Percentiles rank a stretch among this genome's conserved stretches.
Conservation (phyloP, 2,329 filamentous ascomycete species). For the Zymoseptoria passerinii region DNA sequence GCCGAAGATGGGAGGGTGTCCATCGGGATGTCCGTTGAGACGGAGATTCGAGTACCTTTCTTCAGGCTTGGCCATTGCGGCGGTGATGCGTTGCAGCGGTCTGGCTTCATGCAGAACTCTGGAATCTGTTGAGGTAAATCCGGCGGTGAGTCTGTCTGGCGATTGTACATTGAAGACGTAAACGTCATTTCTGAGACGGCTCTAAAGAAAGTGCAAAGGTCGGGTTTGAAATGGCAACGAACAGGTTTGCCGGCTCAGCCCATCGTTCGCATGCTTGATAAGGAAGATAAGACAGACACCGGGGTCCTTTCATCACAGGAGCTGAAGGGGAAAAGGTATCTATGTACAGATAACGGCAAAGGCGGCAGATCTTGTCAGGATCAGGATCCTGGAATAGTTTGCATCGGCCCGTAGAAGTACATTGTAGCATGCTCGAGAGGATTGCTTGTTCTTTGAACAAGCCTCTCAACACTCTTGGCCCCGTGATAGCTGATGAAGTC, state of each 20-base stretch:
- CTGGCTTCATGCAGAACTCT: constrained; percentile 17
- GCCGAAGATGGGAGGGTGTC: background rate
- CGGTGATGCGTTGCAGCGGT: background rate
- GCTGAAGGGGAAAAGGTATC: background rate
- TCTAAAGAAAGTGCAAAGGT: too few relatives aligned
- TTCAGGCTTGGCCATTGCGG: constrained; percentile 7
- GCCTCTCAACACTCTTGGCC: too few relatives aligned
- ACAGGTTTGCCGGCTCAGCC: too few relatives aligned
- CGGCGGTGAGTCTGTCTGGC: background rate
- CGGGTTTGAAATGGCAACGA: too few relatives aligned
- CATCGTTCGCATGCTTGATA: background rate
- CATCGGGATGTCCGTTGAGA: background rate
- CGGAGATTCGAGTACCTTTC: background rate
- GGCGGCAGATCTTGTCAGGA: background rate
- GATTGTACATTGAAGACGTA: too few relatives aligned
- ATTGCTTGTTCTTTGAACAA: too few relatives aligned
- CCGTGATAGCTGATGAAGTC: too few relatives aligned
- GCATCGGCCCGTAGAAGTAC: too few relatives aligned
- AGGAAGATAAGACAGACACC: background rate
- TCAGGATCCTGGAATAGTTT: background rate
- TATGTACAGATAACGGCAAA: background rate
- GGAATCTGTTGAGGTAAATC: background rate
- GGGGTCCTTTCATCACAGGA: background rate
- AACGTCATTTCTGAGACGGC: too few relatives aligned
- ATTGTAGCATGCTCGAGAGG: too few relatives aligned